Evolutionary conservation across 2,329 filamentous ascomycete genomes (phyloP).

Genomic region (Diaporthe destruens): DNA sequence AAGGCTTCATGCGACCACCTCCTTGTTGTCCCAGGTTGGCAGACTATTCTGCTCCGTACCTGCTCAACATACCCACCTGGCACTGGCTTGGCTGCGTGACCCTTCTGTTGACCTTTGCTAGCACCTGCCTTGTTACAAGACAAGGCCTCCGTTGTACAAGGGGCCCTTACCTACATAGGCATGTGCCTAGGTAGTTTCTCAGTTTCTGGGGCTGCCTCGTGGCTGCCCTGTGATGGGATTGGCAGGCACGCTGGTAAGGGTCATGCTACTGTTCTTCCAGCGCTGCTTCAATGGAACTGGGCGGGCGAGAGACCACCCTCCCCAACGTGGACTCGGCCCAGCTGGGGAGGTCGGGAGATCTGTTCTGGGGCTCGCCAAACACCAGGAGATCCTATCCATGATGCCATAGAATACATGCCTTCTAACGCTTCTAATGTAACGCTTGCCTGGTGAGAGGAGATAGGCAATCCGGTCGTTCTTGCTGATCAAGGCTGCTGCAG

Average conservation of each 20-base stretch:
- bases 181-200: too few species aligned
- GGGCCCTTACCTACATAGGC: neutral
- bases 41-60: neutral
- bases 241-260: neutral
- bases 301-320: too few species aligned
- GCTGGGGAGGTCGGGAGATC: neutral
- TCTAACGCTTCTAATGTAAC: neutral
- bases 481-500: slow-evolving; percentile 10
- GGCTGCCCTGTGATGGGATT: neutral
- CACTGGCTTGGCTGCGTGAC: neutral
- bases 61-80: neutral
- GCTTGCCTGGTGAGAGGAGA: neutral
- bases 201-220: neutral
- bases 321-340: neutral
- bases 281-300: neutral
- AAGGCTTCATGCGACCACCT: slow-evolving; percentile 22
- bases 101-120: slow-evolving; percentile 5
- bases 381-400: neutral
- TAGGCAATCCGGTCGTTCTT: neutral
- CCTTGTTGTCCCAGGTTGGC: slow-evolving; percentile 24
- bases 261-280: neutral
- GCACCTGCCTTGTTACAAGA: slow-evolving; percentile 21
- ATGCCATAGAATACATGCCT: neutral
- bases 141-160: slow-evolving; percentile 31
- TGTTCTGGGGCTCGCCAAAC: neutral